Evolutionary conservation across 73 alveolate species (phyloP), one percentile per base, ranked within the genome.

Genomic region (Loxodes magnus): DNA sequence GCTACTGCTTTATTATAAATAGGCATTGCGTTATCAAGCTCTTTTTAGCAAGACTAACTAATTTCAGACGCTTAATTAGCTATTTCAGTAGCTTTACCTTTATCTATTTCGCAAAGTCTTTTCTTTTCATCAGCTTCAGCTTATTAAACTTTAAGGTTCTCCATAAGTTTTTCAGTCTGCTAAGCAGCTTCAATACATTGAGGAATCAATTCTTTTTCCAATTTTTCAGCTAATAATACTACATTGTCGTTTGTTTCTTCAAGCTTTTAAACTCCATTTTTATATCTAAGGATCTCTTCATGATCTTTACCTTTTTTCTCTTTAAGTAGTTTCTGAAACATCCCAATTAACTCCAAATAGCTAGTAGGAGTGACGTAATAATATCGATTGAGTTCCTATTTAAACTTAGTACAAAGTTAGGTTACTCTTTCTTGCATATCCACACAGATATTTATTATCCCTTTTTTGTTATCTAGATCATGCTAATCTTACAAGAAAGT

Each of bases 331-430:
- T 65, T 74, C 71, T 87, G 77, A 83, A 93, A 96, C 27, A 96
- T 81, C 30, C 90, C 83, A 28, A 96, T 80, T 29, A 92, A 92
- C 43, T 94, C 98, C 7, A 96, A 83, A 65, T 91, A 96, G 56
- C 92, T 65, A 44, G 98, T 92, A 7, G 99, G 99, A 3, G 99
- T 93, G 16, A 96, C 98, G 77, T 96, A 79, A 70, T 93, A 92
- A 74, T 85, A 86, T 63, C 98, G 91, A 59, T 95, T 74, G 23
- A 82, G 72, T 76, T 96, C 96, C 63, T 77, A 75, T 24, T 55
- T 61, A 66, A 88, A 94, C 64, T 80, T 84, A 49, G 23, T 63
- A 4, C 96, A 58, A 44, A 84, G 63, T 19, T 75, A 25, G 25
- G 89, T 66, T 28, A 86, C 98, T 55, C 97, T 79, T 63, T 77